phyloP scores from a whole-genome alignment of 2,329 filamentous ascomycete genomes.

The Microascus cirrosus region DNA sequence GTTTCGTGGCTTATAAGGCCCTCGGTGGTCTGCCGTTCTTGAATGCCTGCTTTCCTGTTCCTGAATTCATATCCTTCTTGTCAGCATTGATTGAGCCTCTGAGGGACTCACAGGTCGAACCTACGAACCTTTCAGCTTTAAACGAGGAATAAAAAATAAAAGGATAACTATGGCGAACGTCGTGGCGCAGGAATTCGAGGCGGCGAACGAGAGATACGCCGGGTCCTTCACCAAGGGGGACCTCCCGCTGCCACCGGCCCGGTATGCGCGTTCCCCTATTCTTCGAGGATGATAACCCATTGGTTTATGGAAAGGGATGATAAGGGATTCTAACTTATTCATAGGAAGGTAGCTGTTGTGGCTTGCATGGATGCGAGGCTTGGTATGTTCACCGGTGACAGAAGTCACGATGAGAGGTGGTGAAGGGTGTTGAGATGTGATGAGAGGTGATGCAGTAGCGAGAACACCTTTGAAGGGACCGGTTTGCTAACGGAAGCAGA shows the following conservation, averaged over 20 bases:
- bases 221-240: conserved; percentile 57
- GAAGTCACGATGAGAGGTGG: background rate
- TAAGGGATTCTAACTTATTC: background rate
- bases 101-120: background rate
- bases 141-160: background rate
- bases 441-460: background rate
- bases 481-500: conserved; percentile 27
- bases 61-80: no score
- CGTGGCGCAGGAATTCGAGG: conserved; percentile 14
- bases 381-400: background rate
- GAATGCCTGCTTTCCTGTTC: no score
- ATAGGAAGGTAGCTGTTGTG: conserved; percentile 30
- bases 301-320: background rate
- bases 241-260: conserved; percentile 57
- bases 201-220: conserved; percentile 38
- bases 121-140: background rate
- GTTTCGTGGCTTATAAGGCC: background rate
- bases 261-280: conserved; percentile 39
- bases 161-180: conserved; percentile 4
- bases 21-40: background rate
- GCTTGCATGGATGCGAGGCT: conserved; percentile 73
- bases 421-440: background rate
- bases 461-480: background rate
- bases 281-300: conserved; percentile 25
- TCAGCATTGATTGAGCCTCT: background rate